These are phyloP conservation scores for Fusarium sp. DNA, from an alignment of 2,329 filamentous ascomycete species.

Conservation along the genomic window DNA sequence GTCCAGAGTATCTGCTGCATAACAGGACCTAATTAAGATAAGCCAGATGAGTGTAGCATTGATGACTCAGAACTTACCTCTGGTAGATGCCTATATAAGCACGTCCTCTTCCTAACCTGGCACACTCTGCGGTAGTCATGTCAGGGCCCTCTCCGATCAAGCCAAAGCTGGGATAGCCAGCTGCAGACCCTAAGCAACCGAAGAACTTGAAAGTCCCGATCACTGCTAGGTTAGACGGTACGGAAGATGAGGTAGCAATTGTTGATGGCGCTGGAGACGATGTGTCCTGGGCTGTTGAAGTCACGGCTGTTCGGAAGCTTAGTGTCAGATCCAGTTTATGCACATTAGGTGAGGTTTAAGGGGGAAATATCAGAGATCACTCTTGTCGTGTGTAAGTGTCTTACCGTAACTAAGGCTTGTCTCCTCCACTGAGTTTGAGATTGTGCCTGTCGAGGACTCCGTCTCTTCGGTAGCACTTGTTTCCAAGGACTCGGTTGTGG, in stretches of 20 bases:
- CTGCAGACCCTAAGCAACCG: neutral
- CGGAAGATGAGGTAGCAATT: neutral
- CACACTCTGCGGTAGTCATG: neutral
- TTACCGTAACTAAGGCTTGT: neutral
- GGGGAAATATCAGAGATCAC: neutral
- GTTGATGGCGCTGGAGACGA: neutral
- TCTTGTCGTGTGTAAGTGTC: neutral
- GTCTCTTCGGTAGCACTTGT: neutral
- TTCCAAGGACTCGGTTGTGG: neutral
- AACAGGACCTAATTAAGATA: neutral
- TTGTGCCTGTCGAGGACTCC: neutral
- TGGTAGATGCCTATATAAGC: neutral
- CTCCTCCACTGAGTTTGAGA: neutral
- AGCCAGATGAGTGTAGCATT: neutral
- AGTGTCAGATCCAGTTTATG: neutral
- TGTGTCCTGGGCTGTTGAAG: neutral
- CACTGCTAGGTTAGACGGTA: slow-evolving; percentile 3
- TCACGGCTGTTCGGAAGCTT: neutral
- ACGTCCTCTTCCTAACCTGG: neutral
- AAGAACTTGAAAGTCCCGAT: slow-evolving; percentile 14
- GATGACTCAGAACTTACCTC: neutral
- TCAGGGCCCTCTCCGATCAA: neutral
- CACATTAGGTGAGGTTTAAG: neutral
- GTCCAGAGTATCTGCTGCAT: neutral
- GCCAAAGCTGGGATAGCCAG: neutral